A percentile compares a stretch with the other conserved stretches of the same genome.
These are phyloP conservation scores for Diaporthe aspalathi DNA, from an alignment of 2,329 filamentous ascomycete species.

Conservation along the genomic window DNA sequence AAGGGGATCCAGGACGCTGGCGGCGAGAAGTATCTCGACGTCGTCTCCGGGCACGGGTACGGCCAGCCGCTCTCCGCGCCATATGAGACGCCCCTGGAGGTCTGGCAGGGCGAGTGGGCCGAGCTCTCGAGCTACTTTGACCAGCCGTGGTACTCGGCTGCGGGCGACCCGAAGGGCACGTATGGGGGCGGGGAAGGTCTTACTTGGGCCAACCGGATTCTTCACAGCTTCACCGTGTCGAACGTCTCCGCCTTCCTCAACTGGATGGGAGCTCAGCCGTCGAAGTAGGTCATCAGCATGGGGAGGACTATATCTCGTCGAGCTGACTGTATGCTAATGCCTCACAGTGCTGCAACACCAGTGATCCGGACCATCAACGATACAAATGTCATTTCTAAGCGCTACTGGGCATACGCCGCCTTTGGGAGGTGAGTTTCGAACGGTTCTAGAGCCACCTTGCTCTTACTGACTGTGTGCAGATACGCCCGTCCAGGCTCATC, in stretches of 20 bases:
- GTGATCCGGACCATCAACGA: conserved; percentile 31
- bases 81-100: conserved; percentile 51
- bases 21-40: conserved; percentile 49
- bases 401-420: conserved; percentile 35
- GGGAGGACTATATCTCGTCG: neutral
- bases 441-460: neutral
- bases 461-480: neutral
- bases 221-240: conserved; percentile 33
- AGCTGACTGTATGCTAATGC: neutral
- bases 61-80: conserved; percentile 49
- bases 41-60: conserved; percentile 55
- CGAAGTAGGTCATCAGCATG: neutral
- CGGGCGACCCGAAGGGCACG: conserved; percentile 33
- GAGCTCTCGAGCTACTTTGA: conserved; percentile 34
- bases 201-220: conserved; percentile 36
- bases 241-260: conserved; percentile 38
- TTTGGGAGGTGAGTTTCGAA: conserved; percentile 23
- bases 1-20: conserved; percentile 39
- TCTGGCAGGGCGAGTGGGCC: conserved; percentile 56
- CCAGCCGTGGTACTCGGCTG: conserved; percentile 33
- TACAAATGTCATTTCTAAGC: conserved; percentile 32
- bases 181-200: conserved; percentile 29
- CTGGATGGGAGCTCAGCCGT: conserved; percentile 38
- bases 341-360: conserved; percentile 18
- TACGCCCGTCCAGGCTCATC: conserved; percentile 36